These are phyloP conservation scores for Colletotrichum liaoningense DNA, from an alignment of 2,329 filamentous ascomycete species.

Conservation along the genomic window DNA sequence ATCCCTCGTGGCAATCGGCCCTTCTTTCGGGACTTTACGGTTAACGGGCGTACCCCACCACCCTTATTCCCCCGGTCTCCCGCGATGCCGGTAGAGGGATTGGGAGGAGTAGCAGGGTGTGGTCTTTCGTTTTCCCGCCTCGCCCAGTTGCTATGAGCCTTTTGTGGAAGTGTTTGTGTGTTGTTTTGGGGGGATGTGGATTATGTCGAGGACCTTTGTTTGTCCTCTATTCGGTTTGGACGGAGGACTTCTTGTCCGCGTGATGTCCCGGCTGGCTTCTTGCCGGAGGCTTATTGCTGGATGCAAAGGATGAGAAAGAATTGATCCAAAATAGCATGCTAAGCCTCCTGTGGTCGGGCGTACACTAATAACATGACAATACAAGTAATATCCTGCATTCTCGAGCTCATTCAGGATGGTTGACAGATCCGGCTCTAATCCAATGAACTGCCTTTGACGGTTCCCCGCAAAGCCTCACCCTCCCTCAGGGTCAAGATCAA, in stretches of 20 bases:
- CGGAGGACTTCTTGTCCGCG: neutral
- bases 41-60: neutral
- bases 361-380: too few species aligned
- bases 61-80: neutral
- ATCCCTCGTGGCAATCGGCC: conserved; percentile 30
- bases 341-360: neutral
- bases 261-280: neutral
- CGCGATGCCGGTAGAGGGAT: conserved; percentile 26
- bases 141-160: neutral
- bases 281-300: neutral
- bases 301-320: neutral
- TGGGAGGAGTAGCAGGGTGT: neutral
- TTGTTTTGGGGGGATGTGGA: neutral
- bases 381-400: neutral
- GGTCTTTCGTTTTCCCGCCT: neutral
- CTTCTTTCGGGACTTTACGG: conserved; percentile 35
- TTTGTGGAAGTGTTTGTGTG: neutral
- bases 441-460: neutral
- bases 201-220: neutral
- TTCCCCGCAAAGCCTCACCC: conserved; percentile 9
- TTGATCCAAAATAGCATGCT: too few species aligned
- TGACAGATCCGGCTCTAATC: neutral
- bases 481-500: neutral
- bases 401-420: neutral
- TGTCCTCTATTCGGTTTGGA: neutral